Evolutionary conservation across 495 filamentous ascomycete genomes (phyloP).

Genomic region (Halenospora varia): DNA sequence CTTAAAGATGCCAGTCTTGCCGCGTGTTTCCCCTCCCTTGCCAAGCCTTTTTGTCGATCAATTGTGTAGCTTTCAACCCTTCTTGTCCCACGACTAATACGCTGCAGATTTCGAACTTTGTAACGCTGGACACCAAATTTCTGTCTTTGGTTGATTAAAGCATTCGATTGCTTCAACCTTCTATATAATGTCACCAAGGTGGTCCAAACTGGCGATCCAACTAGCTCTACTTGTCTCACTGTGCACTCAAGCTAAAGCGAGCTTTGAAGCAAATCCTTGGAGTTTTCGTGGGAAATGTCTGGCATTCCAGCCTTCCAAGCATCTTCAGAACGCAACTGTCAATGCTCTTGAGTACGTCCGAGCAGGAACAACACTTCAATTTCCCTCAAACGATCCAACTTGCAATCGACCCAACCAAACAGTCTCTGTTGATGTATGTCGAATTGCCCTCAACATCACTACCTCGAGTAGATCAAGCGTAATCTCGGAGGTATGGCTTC

Average conservation of each 20-base stretch:
- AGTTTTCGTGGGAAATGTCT: constrained; percentile 5
- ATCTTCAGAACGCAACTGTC: constrained; percentile 7
- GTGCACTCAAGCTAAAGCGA: background rate
- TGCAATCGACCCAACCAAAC: constrained; percentile 39
- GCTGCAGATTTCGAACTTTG: too few species aligned
- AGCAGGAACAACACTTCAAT: constrained; percentile 43
- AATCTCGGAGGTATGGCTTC: constrained; percentile 56
- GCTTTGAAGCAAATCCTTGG: background rate
- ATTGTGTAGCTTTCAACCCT: too few species aligned
- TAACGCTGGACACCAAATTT: too few species aligned
- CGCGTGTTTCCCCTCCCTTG: too few species aligned
- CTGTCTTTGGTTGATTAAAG: too few species aligned
- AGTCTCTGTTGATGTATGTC: constrained; percentile 48
- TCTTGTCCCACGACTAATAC: too few species aligned
- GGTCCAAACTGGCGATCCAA: background rate
- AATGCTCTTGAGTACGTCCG: constrained; percentile 31
- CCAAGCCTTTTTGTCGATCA: too few species aligned
- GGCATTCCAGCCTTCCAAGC: constrained; percentile 13
- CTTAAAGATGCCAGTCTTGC: too few species aligned
- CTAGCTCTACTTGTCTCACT: background rate
- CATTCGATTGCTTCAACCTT: too few species aligned
- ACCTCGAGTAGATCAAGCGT: constrained; percentile 52
- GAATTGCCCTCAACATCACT: constrained; percentile 49
- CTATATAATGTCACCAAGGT: background rate
- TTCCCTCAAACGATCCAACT: constrained; percentile 41